Base-by-base conservation (phyloP, 495 filamentous ascomycete species). In the Margaritispora aquatica region DNA sequence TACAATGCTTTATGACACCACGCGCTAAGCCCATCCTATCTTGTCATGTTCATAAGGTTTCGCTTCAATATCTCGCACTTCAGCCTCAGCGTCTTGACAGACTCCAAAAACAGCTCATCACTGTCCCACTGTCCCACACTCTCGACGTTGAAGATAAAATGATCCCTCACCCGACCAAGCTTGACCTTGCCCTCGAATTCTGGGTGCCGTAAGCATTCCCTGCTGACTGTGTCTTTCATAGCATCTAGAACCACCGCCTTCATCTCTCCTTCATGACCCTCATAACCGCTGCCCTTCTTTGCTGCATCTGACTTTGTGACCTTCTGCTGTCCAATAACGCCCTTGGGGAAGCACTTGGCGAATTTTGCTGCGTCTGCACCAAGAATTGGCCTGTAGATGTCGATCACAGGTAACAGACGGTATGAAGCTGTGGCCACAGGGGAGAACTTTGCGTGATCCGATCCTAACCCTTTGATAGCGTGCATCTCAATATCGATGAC, bases 101-200 rank as follows among this genome's bases (percentile, higher is more conserved):
- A 82, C 73, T 96, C 90, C 46, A 97, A 68, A 80, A 97, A 96
- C 54, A 97, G 77, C 69, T 87, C 82, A 64, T 96, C 92, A 68
- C 90, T 94, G 24, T 90, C 84, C 70, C 88, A 93, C 73, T 97
- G 94, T 10, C 95, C 95, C 10, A 90, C 87, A 74, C 92, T 96
- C 79, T 99, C 95, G 7, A 99, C 77, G 56, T 82, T 85, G 79
- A 91, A 99, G 73, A 99, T 97, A 69, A 99, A 99, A 73, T 99
- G 95, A 74, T 99, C 95, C 60, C 88, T 75, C 41, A 89, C 74
- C 26, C 95, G 81, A 46, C 95, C 95, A 13, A 99, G 79, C 77
- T 90, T 92, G 54, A 99, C 95, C 78, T 95, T 97, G 58, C 80
- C 88, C 66, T 94, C 81, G 78, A 99, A 97, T 72, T 97, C 95